Evolutionary conservation across 352 stramenopile species (phyloP).

Genomic region (Globisporangium radiosum): DNA sequence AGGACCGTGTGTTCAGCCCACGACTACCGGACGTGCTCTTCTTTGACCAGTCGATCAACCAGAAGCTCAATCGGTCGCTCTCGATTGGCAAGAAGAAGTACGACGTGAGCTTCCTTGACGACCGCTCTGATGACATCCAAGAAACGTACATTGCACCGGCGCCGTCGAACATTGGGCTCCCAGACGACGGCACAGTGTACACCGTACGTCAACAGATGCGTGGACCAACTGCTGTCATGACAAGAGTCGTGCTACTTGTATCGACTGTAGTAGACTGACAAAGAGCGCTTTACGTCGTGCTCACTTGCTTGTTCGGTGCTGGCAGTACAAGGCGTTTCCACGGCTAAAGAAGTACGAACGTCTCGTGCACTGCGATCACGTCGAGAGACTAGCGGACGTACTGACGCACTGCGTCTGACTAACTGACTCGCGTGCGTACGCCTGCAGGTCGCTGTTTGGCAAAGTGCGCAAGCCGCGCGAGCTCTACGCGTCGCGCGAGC

Average conservation of each 20-base stretch:
- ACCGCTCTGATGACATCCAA: slow-evolving; percentile 64
- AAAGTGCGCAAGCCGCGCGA: slow-evolving; percentile 72
- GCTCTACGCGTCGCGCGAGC: slow-evolving; percentile 58
- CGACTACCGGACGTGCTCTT: slow-evolving; percentile 68
- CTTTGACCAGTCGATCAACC: slow-evolving; percentile 84
- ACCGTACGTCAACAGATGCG: slow-evolving; percentile 27
- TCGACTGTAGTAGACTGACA: not conserved
- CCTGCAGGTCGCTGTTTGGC: slow-evolving; percentile 49
- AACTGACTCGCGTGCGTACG: not conserved
- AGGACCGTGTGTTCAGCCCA: slow-evolving; percentile 66
- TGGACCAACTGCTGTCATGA: not conserved
- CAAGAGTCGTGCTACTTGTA: not conserved
- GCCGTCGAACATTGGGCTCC: slow-evolving; percentile 73
- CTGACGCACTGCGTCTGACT: slow-evolving; percentile 1
- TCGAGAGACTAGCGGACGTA: not conserved
- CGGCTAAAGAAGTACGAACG: slow-evolving; percentile 63
- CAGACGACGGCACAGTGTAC: slow-evolving; percentile 71
- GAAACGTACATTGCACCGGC: slow-evolving; percentile 79
- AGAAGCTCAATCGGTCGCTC: slow-evolving; percentile 77
- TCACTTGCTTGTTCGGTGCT: not conserved
- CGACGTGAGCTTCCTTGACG: slow-evolving; percentile 78
- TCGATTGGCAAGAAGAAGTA: slow-evolving; percentile 79
- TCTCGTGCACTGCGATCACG: too few relatives aligned
- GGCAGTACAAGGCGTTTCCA: slow-evolving; percentile 76
- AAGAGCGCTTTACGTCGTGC: not conserved